Conservation (phyloP, 495 filamentous ascomycete genomes). For the Podospora didyma region DNA sequence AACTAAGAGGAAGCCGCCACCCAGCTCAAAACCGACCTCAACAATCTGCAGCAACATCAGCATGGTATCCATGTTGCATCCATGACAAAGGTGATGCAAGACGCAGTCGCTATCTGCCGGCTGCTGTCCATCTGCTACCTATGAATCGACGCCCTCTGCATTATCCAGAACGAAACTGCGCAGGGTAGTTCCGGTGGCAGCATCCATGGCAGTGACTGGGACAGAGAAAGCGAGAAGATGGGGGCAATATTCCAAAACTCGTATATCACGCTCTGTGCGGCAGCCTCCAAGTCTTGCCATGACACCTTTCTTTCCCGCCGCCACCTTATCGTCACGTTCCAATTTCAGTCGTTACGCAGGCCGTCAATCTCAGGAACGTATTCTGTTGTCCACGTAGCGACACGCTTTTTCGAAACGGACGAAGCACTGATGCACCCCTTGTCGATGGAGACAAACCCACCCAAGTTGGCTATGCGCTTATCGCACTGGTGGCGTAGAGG, state of each 20-base stretch:
- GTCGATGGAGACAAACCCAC: too few species aligned
- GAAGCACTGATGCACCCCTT: too few species aligned
- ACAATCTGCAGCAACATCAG: background rate
- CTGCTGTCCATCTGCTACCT: background rate
- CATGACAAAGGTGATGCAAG: background rate
- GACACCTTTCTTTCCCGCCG: too few species aligned
- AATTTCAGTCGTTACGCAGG: too few species aligned
- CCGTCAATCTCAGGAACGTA: too few species aligned
- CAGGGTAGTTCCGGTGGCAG: too few species aligned
- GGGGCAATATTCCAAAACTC: background rate
- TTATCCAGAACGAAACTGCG: background rate
- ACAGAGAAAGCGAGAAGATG: background rate
- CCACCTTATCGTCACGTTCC: too few species aligned
- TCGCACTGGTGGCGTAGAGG: too few species aligned
- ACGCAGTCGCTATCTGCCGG: background rate
- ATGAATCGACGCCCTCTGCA: constrained; percentile 1
- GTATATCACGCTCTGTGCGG: background rate
- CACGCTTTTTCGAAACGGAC: too few species aligned
- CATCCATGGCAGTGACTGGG: background rate
- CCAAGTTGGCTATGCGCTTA: too few species aligned
- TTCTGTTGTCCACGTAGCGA: too few species aligned
- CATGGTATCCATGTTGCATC: background rate
- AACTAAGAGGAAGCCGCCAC: constrained; percentile 27
- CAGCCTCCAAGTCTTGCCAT: background rate
- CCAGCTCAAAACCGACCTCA: background rate